Base-by-base conservation (phyloP, 345 rosid genomes). In the Geranium brycei region DNA sequence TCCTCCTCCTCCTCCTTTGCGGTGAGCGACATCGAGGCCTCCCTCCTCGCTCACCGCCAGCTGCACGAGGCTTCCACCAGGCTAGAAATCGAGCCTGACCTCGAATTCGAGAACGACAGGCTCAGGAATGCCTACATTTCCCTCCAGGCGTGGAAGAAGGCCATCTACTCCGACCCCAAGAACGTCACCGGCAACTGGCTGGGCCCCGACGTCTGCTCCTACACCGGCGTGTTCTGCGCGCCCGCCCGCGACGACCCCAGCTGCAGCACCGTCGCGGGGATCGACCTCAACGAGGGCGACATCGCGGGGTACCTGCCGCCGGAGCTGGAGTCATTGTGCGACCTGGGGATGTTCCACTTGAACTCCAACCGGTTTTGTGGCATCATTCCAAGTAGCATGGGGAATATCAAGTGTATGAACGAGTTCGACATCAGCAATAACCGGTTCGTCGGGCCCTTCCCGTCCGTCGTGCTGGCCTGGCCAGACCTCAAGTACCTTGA, bases 401-500 rank as follows among this genome's bases (percentile, higher is more conserved):
- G 77, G 7, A 80, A 72, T 64, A 77, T 87, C 55, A 75, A 57
- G 6, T 66, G 81, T 10, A 85, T 88, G 88, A 66, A 75, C 15
- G 97, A 91, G 75, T 88, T 91, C 31, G 97, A 91, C 70, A 69
- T 88, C 60, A 91, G 96, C 70, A 88, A 83, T 80, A 91, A 91
- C 72, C 80, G 96, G 0, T 85, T 91, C 4, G 97, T 87, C 8
- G 95, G 95, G 6, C 16, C 59, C n/a, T 90, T 90, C 76, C 95
- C 97, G 0, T 30, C 31, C 0, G 85, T 82, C n/a, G 71, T 67
- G 53, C 70, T 91, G 13, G 35, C 75, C 0, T 87, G 96, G 97
- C 81, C 85, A 0, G 55, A 51, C 0, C 62, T 85, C 62, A 83
- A 70, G 69, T 91, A 28, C 51, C 53, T 91, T 17, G 97, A 91